Conservation (phyloP, 371 early-diverging fungal genomes). For the Lichtheimia corymbifera region DNA sequence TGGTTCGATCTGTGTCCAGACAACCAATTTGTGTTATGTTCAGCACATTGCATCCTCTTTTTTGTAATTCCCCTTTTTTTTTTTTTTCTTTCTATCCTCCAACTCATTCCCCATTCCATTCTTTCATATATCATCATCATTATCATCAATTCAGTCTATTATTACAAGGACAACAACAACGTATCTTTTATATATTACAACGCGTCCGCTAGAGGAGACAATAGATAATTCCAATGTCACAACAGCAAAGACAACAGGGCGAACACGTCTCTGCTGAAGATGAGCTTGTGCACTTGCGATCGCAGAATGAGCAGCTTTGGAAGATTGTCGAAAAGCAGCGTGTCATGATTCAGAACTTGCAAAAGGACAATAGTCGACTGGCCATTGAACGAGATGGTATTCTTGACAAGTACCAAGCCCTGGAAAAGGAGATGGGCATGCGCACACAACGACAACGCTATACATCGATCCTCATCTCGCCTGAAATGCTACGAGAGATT, state of each 20-base stretch:
- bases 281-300: conserved; percentile 16
- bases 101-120: too few relatives aligned
- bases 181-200: too few relatives aligned
- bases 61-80: too few relatives aligned
- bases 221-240: neutral
- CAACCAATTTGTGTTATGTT: too few relatives aligned
- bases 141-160: too few relatives aligned
- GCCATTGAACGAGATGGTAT: conserved; percentile 59
- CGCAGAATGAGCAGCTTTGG: conserved; percentile 88
- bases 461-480: conserved; percentile 21
- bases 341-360: conserved; percentile 75
- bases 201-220: too few relatives aligned
- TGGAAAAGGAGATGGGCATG: conserved; percentile 30
- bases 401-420: conserved; percentile 31
- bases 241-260: neutral
- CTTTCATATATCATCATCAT: too few relatives aligned
- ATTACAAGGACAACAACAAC: too few relatives aligned
- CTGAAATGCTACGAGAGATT: conserved; percentile 20
- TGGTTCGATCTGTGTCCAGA: too few relatives aligned
- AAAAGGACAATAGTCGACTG: conserved; percentile 56
- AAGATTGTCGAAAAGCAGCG: conserved; percentile 89
- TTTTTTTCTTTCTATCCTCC: too few relatives aligned
- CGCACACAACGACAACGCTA: conserved; percentile 15
- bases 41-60: too few relatives aligned
- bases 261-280: conserved; percentile 7